Evolutionary conservation across 441 rosid species (phyloP), one percentile per base, ranked within the genome.

Genomic region (Manihot esculenta): DNA sequence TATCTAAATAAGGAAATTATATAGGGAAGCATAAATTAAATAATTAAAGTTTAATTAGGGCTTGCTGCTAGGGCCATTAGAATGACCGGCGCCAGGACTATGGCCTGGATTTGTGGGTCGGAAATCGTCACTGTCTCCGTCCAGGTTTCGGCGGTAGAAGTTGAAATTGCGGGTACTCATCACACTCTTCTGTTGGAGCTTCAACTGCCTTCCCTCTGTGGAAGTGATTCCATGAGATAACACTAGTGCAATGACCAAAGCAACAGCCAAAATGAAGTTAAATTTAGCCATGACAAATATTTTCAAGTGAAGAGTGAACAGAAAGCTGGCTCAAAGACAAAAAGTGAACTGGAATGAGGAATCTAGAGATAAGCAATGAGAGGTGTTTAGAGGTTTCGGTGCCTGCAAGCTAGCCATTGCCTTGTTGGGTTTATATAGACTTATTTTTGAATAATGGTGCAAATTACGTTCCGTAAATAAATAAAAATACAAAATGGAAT

Each of bases 31-130:
- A 38, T 38, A 7, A 38, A n/a, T n/a, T n/a, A n/a, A 5, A 38
- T 38, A 38, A 38, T 38, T 38, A 38, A 30, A 4, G 42, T 38
- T 5, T 7, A 38, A 1, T 0, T 1, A 3, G 38, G 38, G 3
- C 38, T 33, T 33, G 38, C 45, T 69, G 56, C 45, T 69, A n/a
- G 73, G 66, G n/a, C 73, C 73, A 5, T 18, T 70, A 2, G 81
- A 79, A 74, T 84, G 87, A 41, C 87, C 87, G 6, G 75, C 84
- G 1, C 87, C 83, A 7, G 84, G 88, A 26, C 86, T 78, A 74
- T 79, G 76, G n/a, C 86, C 84, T 2, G 80, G 83, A 27, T 77
- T 67, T 10, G 85, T 81, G 42, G 88, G 86, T 23, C 81, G 78
- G 78, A 77, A 74, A 72, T 72, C 88, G n/a, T 79, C 74, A 11